Conservation (phyloP, 225 moss, liverwort and hornwort species). For the Climacium dendroides region DNA sequence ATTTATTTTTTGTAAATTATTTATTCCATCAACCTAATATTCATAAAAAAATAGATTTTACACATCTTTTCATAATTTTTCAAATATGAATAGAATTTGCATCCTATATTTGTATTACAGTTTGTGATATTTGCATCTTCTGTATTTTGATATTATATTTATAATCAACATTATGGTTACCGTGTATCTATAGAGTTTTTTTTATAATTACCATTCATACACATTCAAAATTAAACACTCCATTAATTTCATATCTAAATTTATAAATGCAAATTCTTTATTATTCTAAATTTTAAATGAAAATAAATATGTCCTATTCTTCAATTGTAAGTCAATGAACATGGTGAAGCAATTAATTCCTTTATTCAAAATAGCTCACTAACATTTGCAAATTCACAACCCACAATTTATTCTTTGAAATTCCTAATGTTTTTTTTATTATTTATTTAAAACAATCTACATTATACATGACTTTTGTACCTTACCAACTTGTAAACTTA, state of each 20-base stretch:
- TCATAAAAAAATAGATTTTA: not conserved
- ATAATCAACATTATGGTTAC: not conserved
- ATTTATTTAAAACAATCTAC: not conserved
- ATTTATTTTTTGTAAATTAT: not conserved
- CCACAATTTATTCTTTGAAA: not conserved
- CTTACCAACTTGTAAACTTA: not conserved
- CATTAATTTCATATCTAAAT: not conserved
- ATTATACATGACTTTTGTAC: no score
- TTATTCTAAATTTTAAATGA: not conserved
- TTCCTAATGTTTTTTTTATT: not conserved
- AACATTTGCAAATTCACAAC: no score
- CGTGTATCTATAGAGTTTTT: not conserved
- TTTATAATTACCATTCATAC: not conserved
- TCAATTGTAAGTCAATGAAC: not conserved
- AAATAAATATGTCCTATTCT: not conserved
- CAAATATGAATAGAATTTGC: not conserved
- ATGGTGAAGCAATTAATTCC: not conserved
- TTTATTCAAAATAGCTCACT: not conserved
- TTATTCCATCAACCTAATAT: no score
- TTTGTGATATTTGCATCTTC: not conserved
- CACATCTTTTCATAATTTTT: not conserved
- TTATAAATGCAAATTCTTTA: not conserved
- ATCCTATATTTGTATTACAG: not conserved
- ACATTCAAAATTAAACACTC: not conserved
- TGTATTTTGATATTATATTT: fast-evolving